Evolutionary conservation across 1,284 basidiomycete species (phyloP), one percentile per base, ranked within the genome.

Genomic region (Anthracocystis panici-leucophaei): DNA sequence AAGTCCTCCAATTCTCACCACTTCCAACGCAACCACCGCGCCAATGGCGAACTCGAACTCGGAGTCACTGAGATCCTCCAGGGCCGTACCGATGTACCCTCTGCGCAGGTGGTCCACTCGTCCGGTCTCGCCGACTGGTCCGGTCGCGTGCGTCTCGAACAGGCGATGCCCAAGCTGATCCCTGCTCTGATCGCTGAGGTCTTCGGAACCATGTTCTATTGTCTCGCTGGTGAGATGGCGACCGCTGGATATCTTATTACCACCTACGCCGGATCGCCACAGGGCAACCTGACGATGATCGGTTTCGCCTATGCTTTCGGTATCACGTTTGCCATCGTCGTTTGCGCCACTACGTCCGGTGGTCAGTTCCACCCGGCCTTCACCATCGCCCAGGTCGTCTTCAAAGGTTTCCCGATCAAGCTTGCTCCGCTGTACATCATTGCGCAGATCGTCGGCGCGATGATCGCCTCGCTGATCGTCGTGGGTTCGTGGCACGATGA

Each of bases 351-450:
- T 12, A 72, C 70, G 5, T 80, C 78, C 11, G 78, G 78, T 49
- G 77, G 75, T 29, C 77, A 79, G 56, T 78, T 81, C 64, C 70
- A 81, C 58, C 78, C 79, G 5, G 66, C 27, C 23, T 60, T 81
- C 60, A 80, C 79, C 23, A 57, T 81, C 27, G 71, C 78, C 14
- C 79, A 79, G 62, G 69, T 75, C 42, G 55, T 79, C 16, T 81
- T 67, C 76, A 81, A 81, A 49, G 79, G 79, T 49, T 81, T 81
- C 70, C 79, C 79, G 6, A 55, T 75, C 62, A 58, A 71, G 46
- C 65, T 75, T 16, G 78, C 76, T 25, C 79, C 79, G 5, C 35
- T 75, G 5, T 81, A 81, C 73, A 81, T 81, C 38, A 5, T 29
- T 9, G 74, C 73, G 12, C 79, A 81, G 58, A 23, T 81, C 48